These are phyloP conservation scores for Aspergillus ochraceoroseus DNA, from an alignment of 2,329 filamentous ascomycete genomes.

Conservation along the genomic window DNA sequence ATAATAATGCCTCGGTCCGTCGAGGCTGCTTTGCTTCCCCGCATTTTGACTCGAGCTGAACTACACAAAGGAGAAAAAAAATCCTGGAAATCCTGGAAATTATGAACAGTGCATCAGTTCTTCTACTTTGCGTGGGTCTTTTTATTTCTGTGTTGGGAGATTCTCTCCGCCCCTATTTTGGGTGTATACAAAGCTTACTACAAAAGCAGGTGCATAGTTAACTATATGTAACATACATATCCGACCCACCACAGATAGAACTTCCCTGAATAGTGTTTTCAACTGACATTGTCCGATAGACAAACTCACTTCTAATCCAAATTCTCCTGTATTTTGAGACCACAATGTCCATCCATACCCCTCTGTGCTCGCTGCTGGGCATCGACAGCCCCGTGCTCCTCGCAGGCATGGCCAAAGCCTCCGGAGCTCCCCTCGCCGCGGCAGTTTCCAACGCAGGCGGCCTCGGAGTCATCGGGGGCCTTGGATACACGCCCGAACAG, in stretches of 20 bases:
- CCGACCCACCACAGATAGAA: not conserved
- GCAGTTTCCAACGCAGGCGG: constrained; percentile 86
- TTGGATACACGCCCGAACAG: constrained; percentile 67
- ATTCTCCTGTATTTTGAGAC: too few relatives aligned
- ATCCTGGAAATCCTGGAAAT: too few relatives aligned
- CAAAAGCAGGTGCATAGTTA: too few relatives aligned
- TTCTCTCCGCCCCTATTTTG: too few relatives aligned
- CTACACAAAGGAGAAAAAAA: too few relatives aligned
- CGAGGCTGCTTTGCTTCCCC: constrained; percentile 4
- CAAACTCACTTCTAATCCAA: not conserved
- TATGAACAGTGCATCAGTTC: too few relatives aligned
- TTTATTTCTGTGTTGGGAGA: too few relatives aligned
- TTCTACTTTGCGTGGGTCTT: too few relatives aligned
- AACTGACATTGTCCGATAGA: too few relatives aligned
- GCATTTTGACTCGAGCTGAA: too few relatives aligned
- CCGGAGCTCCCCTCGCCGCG: constrained; percentile 70
- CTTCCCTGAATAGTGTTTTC: not conserved
- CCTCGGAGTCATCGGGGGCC: constrained; percentile 59
- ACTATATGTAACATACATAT: too few relatives aligned
- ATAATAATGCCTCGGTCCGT: constrained; percentile 16
- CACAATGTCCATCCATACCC: constrained; percentile 61
- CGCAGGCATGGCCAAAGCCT: constrained; percentile 88
- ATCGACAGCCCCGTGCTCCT: constrained; percentile 88
- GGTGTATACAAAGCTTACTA: too few relatives aligned
- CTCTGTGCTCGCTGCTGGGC: constrained; percentile 69